These are phyloP conservation scores for Kwoniella newhampshirensis DNA, from an alignment of 768 basidiomycete species.

Conservation along the genomic window DNA sequence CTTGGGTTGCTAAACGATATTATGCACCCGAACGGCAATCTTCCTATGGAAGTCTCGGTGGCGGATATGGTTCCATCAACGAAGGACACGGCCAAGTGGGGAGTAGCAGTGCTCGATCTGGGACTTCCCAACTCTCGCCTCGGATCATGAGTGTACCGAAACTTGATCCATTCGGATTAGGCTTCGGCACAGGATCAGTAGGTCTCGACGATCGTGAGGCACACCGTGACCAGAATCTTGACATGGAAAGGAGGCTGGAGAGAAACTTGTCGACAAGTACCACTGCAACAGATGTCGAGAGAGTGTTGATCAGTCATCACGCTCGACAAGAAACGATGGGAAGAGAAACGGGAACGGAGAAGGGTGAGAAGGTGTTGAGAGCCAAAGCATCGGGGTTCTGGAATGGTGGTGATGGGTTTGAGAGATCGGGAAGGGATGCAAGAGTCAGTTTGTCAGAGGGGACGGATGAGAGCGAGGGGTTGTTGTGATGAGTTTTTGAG, in stretches of 20 bases:
- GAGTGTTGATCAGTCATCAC: slow-evolving; percentile 1
- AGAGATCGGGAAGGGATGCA: too few species aligned
- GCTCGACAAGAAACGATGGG: not conserved
- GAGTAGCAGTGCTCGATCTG: not conserved
- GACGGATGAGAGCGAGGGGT: slow-evolving; percentile 29
- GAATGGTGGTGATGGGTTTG: slow-evolving; percentile 2
- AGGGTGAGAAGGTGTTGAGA: slow-evolving; percentile 1
- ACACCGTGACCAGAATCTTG: not conserved
- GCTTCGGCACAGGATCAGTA: slow-evolving; percentile 7
- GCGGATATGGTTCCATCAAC: not conserved
- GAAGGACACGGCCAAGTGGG: not conserved
- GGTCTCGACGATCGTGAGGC: not conserved
- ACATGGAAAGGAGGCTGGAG: not conserved
- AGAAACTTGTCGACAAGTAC: slow-evolving; percentile 4
- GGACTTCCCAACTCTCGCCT: slow-evolving; percentile 5
- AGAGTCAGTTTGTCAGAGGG: slow-evolving; percentile 12
- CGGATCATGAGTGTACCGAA: not conserved
- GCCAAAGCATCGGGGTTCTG: slow-evolving; percentile 13
- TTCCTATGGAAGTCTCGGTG: slow-evolving; percentile 4
- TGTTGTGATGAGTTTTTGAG: too few species aligned
- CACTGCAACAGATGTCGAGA: slow-evolving; percentile 8
- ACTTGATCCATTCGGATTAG: slow-evolving; percentile 19
- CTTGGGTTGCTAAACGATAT: slow-evolving; percentile 9
- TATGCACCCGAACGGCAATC: slow-evolving; percentile 16
- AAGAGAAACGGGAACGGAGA: not conserved